Evolutionary conservation across 495 filamentous ascomycete genomes (phyloP).

Genomic region (Glarea lozoyensis): DNA sequence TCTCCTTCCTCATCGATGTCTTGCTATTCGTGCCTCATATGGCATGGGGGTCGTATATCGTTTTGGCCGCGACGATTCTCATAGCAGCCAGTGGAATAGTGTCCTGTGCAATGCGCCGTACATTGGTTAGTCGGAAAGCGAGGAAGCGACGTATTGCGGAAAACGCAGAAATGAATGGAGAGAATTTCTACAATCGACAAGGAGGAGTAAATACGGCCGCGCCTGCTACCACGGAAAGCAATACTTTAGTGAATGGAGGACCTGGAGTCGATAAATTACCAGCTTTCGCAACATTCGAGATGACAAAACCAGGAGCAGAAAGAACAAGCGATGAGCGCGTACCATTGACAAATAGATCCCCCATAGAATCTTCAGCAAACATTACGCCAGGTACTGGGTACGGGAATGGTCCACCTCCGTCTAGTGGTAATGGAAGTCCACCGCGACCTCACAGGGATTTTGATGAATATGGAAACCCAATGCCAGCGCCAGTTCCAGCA

Average conservation of each 20-base stretch:
- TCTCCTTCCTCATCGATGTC: constrained; percentile 93
- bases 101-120: constrained; percentile 94
- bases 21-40: constrained; percentile 91
- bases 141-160: constrained; percentile 84
- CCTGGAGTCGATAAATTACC: constrained; percentile 50
- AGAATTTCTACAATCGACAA: constrained; percentile 79
- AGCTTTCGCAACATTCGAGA: constrained; percentile 72
- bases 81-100: constrained; percentile 77
- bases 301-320: constrained; percentile 44
- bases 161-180: constrained; percentile 90
- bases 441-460: constrained; percentile 39
- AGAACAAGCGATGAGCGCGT: constrained; percentile 64
- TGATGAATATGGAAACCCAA: constrained; percentile 60
- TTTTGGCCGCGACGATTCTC: constrained; percentile 82
- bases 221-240: constrained; percentile 38
- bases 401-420: constrained; percentile 13
- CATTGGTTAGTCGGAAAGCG: constrained; percentile 84
- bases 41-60: constrained; percentile 91
- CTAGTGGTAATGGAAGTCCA: constrained; percentile 13
- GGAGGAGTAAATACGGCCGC: constrained; percentile 35
- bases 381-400: constrained; percentile 23
- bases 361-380: constrained; percentile 37
- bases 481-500: constrained; percentile 34
- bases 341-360: constrained; percentile 64
- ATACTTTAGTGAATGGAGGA: constrained; percentile 36